Evolutionary conservation across 768 basidiomycete species (phyloP), one percentile per base, ranked within the genome.

Genomic region (Hericium erinaceus): DNA sequence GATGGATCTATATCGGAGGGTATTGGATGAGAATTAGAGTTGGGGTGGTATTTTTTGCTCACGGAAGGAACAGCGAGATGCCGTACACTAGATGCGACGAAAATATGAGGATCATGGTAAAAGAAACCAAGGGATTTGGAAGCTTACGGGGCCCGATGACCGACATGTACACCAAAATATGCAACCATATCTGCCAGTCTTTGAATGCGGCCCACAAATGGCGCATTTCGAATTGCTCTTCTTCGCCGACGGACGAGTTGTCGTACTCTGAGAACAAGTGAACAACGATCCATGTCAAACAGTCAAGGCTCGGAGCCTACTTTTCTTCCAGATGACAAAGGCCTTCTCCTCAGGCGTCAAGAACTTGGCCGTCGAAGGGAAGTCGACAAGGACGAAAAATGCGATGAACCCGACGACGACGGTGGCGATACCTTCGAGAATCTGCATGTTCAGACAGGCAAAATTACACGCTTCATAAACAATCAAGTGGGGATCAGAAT

Each of bases 21-120:
- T 22, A 22, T 22, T 22, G 22, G 22, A 8, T 44, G 8, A 11
- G 15, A 33, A 33, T 20, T 28, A 39, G 28, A 33, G 33, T 33
- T 10, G 7, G 33, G 33, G 7, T 33, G 33, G 33, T 10, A 33
- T 15, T 28, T 26, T 5, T 8, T 20, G 76, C 85, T 64, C 65
- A 86, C 81, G 84, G 84, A 33, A 87, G 69, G 74, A 88, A 88
- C 24, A 86, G 70, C 0, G 85, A 84, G 50, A 85, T 85, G 2
- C 85, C 85, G 62, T 83, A 85, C 2, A 85, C 85, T 86, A 41
- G 0, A 24, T 12, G 20, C 4, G 39, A 40, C 10, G 4, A 26
- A 38, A 39, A 12, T 11, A 12, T 15, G 44, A 8, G 15, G 37
- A 39, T 13, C 9, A 8, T 13, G 4, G 20, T 6, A n/a, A 11